Evolutionary conservation across 805 yeast genomes (phyloP).

Genomic region (Kodamaea jinghongensis): DNA sequence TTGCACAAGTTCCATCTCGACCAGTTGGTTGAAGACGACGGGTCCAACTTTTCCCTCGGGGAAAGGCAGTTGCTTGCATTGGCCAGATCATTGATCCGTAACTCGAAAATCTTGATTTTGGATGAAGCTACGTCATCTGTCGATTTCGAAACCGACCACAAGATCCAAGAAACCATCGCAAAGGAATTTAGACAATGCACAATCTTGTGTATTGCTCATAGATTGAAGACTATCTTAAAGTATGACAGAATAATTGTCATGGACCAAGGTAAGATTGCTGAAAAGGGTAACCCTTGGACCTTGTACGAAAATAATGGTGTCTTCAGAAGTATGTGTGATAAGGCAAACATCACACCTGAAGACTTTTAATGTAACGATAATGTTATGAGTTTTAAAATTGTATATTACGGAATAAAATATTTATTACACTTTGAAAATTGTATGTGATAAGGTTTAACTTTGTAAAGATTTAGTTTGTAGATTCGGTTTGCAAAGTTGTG

Average conservation of each 20-base stretch:
- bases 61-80: conserved; percentile 38
- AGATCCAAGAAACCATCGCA: conserved; percentile 32
- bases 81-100: conserved; percentile 38
- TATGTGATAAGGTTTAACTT: neutral
- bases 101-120: conserved; percentile 34
- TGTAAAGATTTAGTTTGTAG: too few species aligned
- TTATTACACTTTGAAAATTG: too few species aligned
- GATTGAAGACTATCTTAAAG: conserved; percentile 35
- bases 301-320: conserved; percentile 28
- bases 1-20: conserved; percentile 38
- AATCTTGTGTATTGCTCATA: conserved; percentile 38
- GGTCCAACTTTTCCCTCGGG: conserved; percentile 37
- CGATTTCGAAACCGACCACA: conserved; percentile 38
- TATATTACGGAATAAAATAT: conserved; percentile 1
- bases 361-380: conserved; percentile 19
- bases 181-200: conserved; percentile 33
- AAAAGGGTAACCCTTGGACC: conserved; percentile 33
- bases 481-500: too few species aligned
- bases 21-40: conserved; percentile 36
- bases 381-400: conserved; percentile 1
- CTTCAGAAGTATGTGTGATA: conserved; percentile 37
- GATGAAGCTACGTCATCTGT: conserved; percentile 42
- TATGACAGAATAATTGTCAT: conserved; percentile 35
- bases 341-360: conserved; percentile 29
- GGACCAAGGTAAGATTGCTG: conserved; percentile 33